These are phyloP conservation scores for Candida patagonica DNA, from an alignment of 805 yeast species.

Conservation along the genomic window DNA sequence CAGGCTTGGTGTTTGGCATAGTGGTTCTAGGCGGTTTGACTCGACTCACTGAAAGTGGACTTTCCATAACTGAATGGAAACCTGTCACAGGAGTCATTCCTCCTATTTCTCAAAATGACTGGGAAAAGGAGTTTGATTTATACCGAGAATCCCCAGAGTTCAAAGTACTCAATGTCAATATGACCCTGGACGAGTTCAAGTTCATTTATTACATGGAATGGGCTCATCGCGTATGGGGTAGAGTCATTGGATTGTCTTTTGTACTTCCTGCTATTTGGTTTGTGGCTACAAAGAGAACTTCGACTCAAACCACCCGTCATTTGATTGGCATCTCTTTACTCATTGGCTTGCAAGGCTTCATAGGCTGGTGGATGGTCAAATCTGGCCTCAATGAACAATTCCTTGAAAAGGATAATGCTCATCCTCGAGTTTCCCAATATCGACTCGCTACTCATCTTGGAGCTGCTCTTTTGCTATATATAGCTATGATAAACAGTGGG, in stretches of 20 bases:
- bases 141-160: slow-evolving; percentile 88
- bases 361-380: slow-evolving; percentile 99
- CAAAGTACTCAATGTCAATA: slow-evolving; percentile 77
- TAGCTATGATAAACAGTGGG: slow-evolving; percentile 88
- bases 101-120: slow-evolving; percentile 68
- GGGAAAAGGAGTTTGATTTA: slow-evolving; percentile 77
- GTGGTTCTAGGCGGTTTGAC: slow-evolving; percentile 96
- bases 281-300: slow-evolving; percentile 54
- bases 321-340: slow-evolving; percentile 65
- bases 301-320: slow-evolving; percentile 56
- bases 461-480: slow-evolving; percentile 79
- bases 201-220: slow-evolving; percentile 96
- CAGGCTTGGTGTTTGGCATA: slow-evolving; percentile 86
- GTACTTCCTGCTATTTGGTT: slow-evolving; percentile 81
- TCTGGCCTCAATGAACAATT: slow-evolving; percentile 83
- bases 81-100: slow-evolving; percentile 96
- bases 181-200: slow-evolving; percentile 84
- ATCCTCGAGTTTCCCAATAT: slow-evolving; percentile 97
- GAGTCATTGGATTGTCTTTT: slow-evolving; percentile 78
- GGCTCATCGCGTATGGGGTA: slow-evolving; percentile 89
- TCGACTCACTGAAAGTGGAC: slow-evolving; percentile 89
- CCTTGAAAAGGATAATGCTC: slow-evolving; percentile 68
- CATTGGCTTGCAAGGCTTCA: slow-evolving; percentile 86
- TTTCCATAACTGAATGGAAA: slow-evolving; percentile 96
- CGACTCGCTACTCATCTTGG: slow-evolving; percentile 90